Base-by-base conservation (phyloP, 768 basidiomycete genomes). In the Tricholoma furcatifolium region DNA sequence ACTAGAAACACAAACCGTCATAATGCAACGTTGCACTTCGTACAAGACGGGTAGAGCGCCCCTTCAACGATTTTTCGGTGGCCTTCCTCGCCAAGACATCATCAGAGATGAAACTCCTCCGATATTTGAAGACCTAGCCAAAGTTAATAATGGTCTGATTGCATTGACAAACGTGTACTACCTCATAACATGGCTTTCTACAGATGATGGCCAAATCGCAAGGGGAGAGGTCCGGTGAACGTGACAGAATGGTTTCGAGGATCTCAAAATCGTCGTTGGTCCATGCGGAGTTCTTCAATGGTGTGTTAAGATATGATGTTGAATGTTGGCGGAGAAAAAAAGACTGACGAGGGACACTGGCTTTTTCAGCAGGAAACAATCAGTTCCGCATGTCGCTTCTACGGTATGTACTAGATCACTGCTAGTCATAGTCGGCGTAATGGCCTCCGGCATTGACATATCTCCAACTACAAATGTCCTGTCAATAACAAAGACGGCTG, bases 141-240 rank as follows among this genome's bases (percentile, higher is more conserved):
- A 12, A 10, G 11, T 35, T 6, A 14, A 31, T n/a, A 11, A 17
- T 14, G 27, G 18, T 35, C 15, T 47, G 20, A 52, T 17, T 43
- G 23, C 6, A 24, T 18, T 14, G 34, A 40, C 38, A 14, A n/a
- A 3, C 3, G 44, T 30, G 32, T 50, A 85, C 87, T 50, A 85
- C 87, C 71, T 88, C 82, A 24, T 66, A 65, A 63, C 87, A 89
- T 5, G 84, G 79, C 55, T 80, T 83, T 9, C 71, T 70, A 62
- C 80, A 80, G 14, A 87, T 66, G 1, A 70, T 61, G 15, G 83
- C 79, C 11, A 87, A 65, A 42, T 82, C 75, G 55, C 87, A 88
- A 0, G 84, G 72, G 0, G 69, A 63, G 3, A 69, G 61, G 42
- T 83, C 75, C 6, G 78, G 78, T 0, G 71, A 67, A 20, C 79